A percentile compares a stretch with the other conserved stretches of the same genome.
phyloP scores from a whole-genome alignment of 75 land plant genomes.

The Gnetum montanum region DNA sequence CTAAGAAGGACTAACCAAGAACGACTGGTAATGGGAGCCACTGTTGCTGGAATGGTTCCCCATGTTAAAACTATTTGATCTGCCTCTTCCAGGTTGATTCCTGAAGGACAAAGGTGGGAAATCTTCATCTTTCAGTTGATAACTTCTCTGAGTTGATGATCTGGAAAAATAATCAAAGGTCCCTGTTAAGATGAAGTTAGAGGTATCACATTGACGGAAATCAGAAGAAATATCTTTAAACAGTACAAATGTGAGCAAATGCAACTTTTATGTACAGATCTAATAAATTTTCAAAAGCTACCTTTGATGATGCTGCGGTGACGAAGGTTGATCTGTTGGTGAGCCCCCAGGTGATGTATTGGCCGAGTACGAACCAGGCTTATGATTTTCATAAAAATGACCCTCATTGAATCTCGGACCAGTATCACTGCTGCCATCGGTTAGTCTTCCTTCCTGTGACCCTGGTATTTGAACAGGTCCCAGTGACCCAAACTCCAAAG shows the following conservation, averaged over 20 bases:
- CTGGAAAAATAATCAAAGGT: conserved; percentile 41
- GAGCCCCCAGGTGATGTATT: conserved; percentile 19
- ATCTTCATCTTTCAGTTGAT: conserved; percentile 41
- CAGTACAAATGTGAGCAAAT: too few relatives aligned
- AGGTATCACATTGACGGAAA: too few relatives aligned
- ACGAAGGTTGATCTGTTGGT: conserved; percentile 56
- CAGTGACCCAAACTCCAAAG: conserved; percentile 70
- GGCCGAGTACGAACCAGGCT: conserved; percentile 16
- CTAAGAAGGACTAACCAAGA: conserved; percentile 6
- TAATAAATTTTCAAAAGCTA: conserved; percentile 22
- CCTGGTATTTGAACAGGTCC: conserved; percentile 34
- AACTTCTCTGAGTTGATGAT: conserved; percentile 16
- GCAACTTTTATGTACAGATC: too few relatives aligned
- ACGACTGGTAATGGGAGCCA: conserved; percentile 10
- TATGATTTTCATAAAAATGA: conserved; percentile 20
- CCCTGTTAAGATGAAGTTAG: conserved; percentile 30
- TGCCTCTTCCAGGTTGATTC: conserved; percentile 15
- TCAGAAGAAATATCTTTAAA: too few relatives aligned
- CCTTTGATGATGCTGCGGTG: conserved; percentile 38
- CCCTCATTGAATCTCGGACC: conserved; percentile 19
- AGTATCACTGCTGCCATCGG: too few relatives aligned
- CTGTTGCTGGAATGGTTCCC: conserved; percentile 9
- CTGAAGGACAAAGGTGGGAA: conserved; percentile 33
- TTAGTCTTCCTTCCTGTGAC: conserved; percentile 10
- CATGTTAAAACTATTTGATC: conserved; percentile 1